Conservation (phyloP, 371 early-diverging fungal species). For the Apophysomyces elegans region DNA sequence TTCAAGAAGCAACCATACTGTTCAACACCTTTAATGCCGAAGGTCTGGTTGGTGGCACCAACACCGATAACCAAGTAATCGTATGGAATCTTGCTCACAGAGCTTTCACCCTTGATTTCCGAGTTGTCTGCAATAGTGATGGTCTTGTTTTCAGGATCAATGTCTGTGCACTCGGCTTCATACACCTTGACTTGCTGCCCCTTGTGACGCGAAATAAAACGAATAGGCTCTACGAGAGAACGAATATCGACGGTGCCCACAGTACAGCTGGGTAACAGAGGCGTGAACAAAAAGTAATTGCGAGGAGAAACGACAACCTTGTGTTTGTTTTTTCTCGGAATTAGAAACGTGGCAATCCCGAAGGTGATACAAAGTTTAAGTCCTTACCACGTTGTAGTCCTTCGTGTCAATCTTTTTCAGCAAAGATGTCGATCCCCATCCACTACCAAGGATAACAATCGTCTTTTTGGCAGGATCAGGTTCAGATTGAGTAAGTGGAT, state of each 20-base stretch:
- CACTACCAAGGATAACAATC: slow-evolving; percentile 81
- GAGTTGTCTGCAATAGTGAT: slow-evolving; percentile 79
- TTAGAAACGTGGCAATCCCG: neutral
- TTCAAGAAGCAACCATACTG: slow-evolving; percentile 90
- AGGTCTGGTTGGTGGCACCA: slow-evolving; percentile 90
- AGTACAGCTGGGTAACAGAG: slow-evolving; percentile 84
- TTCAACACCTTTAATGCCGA: slow-evolving; percentile 85
- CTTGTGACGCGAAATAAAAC: slow-evolving; percentile 87
- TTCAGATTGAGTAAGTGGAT: slow-evolving; percentile 70
- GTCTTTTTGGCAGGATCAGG: slow-evolving; percentile 82
- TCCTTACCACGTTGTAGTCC: slow-evolving; percentile 74
- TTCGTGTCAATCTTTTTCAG: slow-evolving; percentile 77
- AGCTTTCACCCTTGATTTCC: slow-evolving; percentile 66
- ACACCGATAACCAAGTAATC: slow-evolving; percentile 90
- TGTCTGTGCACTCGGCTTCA: slow-evolving; percentile 86
- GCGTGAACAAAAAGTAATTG: slow-evolving; percentile 95
- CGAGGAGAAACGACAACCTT: slow-evolving; percentile 81
- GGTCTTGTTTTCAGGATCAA: slow-evolving; percentile 77
- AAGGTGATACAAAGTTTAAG: neutral
- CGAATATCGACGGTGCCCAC: slow-evolving; percentile 87
- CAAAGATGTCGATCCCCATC: slow-evolving; percentile 90
- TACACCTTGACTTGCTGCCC: slow-evolving; percentile 78
- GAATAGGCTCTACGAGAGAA: slow-evolving; percentile 84
- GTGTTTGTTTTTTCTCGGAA: neutral
- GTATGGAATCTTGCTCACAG: slow-evolving; percentile 70